phyloP scores from a whole-genome alignment of 2,329 filamentous ascomycete species.

The Trichoderma sp. region DNA sequence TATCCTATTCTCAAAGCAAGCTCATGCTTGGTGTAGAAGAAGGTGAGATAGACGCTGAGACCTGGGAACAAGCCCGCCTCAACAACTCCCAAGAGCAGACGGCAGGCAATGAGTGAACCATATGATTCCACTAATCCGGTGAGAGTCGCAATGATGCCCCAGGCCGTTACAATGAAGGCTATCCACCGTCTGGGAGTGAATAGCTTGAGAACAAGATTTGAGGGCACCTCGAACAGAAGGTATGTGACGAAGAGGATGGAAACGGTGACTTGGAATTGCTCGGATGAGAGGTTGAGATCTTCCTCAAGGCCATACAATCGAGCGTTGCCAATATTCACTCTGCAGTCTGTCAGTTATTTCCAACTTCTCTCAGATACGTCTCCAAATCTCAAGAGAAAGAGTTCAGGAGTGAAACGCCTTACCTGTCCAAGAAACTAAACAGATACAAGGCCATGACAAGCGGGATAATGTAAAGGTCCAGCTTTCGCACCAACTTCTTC shows the following conservation, averaged over 20 bases:
- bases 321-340: slow-evolving; percentile 74
- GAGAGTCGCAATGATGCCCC: slow-evolving; percentile 69
- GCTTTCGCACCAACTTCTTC: slow-evolving; percentile 61
- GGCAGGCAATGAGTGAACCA: slow-evolving; percentile 65
- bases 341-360: slow-evolving; percentile 26
- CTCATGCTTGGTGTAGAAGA: slow-evolving; percentile 75
- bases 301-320: slow-evolving; percentile 65
- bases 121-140: slow-evolving; percentile 69
- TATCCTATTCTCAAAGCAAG: slow-evolving; percentile 72
- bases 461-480: slow-evolving; percentile 65
- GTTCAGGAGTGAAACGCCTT: not conserved
- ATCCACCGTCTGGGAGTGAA: slow-evolving; percentile 65
- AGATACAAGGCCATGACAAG: slow-evolving; percentile 71
- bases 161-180: slow-evolving; percentile 62
- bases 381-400: too few relatives aligned
- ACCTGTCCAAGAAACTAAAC: slow-evolving; percentile 74
- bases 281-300: slow-evolving; percentile 59
- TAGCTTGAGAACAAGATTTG: slow-evolving; percentile 64
- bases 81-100: slow-evolving; percentile 66
- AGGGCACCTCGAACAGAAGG: slow-evolving; percentile 62
- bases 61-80: slow-evolving; percentile 73
- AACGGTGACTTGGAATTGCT: slow-evolving; percentile 69
- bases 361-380: not conserved
- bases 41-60: slow-evolving; percentile 67
- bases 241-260: slow-evolving; percentile 70